Percentiles rank a stretch among this genome's conserved stretches.
Evolutionary conservation across 2,329 filamentous ascomycete genomes (phyloP).

Genomic region (Magnaporthiopsis incrustans): DNA sequence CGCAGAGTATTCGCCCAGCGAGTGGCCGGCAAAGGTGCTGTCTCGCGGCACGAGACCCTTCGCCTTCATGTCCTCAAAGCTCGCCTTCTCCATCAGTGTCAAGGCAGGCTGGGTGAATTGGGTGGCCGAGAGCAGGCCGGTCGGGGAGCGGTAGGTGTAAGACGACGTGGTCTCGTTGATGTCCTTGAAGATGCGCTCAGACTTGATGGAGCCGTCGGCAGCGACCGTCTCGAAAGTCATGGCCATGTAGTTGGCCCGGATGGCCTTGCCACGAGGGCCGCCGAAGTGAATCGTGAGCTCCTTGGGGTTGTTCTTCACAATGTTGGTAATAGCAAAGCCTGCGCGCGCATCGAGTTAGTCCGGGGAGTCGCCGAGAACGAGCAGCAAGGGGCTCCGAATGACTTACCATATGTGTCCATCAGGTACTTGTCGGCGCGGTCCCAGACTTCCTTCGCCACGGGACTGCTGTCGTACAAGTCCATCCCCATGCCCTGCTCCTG

Average conservation of each 20-base stretch:
- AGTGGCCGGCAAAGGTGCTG: conserved; percentile 96
- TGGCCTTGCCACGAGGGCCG: conserved; percentile 91
- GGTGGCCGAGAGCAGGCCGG: conserved; percentile 88
- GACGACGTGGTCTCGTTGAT: conserved; percentile 87
- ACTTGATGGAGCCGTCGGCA: conserved; percentile 86
- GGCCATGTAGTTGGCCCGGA: conserved; percentile 97
- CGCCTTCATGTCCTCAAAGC: conserved; percentile 96
- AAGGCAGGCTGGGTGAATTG: conserved; percentile 97
- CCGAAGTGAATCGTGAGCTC: conserved; percentile 98
- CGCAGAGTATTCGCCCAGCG: conserved; percentile 95
- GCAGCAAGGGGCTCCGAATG: background rate
- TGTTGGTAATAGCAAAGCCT: conserved; percentile 96
- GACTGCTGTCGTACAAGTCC: conserved; percentile 91
- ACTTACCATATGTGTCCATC: conserved; percentile 91
- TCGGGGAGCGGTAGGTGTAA: conserved; percentile 95
- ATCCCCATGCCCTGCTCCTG: conserved; percentile 99
- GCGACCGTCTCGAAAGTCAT: conserved; percentile 99
- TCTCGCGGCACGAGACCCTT: conserved; percentile 94
- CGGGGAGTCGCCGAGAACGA: background rate
- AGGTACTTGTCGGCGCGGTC: conserved; percentile 96
- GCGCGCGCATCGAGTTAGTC: conserved; percentile 10
- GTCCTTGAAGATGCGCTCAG: conserved; percentile 99
- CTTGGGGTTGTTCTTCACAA: conserved; percentile 99
- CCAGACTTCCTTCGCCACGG: conserved; percentile 95
- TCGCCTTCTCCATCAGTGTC: conserved; percentile 99